Conservation (phyloP, 495 filamentous ascomycete species). For the Aspergillus baeticus region DNA sequence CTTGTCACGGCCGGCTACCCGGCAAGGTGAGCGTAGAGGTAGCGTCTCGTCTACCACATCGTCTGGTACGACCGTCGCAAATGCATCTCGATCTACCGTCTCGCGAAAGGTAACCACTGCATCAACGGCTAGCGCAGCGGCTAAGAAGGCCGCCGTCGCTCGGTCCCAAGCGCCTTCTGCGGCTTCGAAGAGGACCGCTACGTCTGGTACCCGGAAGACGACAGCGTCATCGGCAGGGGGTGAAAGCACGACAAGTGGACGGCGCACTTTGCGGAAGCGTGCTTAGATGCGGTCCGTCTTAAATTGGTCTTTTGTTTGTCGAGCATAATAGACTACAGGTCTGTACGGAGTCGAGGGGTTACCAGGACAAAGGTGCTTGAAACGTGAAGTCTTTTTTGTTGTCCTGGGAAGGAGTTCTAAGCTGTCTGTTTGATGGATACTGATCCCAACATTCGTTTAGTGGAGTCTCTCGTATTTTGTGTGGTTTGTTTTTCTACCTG, state of each 20-base stretch:
- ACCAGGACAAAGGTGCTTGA: too few relatives aligned
- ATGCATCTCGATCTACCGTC: conserved; percentile 47
- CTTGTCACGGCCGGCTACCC: conserved; percentile 37
- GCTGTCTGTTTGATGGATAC: too few relatives aligned
- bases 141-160: conserved; percentile 42
- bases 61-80: conserved; percentile 59
- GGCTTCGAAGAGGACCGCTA: conserved; percentile 35
- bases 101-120: conserved; percentile 48
- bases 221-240: conserved; percentile 32
- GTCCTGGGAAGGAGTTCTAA: too few relatives aligned
- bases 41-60: conserved; percentile 47
- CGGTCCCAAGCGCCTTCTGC: conserved; percentile 34
- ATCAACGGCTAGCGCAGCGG: conserved; percentile 38
- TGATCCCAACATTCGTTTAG: too few relatives aligned
- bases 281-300: conserved; percentile 20
- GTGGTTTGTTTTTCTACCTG: too few relatives aligned
- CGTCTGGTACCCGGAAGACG: conserved; percentile 35
- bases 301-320: neutral
- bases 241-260: conserved; percentile 35
- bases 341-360: too few relatives aligned
- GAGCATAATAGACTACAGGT: neutral
- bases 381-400: too few relatives aligned
- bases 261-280: conserved; percentile 49
- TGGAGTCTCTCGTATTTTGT: too few relatives aligned
- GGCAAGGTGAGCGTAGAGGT: conserved; percentile 44